Evolutionary conservation across 2,329 filamentous ascomycete species (phyloP).

Genomic region (Scleromitrula shiraiana): DNA sequence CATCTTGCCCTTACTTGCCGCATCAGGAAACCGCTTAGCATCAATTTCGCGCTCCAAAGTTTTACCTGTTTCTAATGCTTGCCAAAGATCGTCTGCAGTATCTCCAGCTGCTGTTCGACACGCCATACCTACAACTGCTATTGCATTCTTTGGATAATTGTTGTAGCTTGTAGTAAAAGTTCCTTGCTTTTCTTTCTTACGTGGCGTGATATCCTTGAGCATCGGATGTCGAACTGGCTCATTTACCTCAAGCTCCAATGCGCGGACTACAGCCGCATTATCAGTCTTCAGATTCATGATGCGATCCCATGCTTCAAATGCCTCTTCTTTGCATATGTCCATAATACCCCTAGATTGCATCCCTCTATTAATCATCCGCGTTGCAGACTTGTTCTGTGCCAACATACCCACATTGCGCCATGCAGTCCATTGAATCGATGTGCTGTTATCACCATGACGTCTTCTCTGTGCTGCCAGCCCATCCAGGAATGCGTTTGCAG

Average conservation of each 20-base stretch:
- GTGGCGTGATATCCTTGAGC: not conserved
- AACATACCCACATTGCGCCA: not conserved
- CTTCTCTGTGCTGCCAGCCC: not conserved
- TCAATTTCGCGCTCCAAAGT: conserved; percentile 57
- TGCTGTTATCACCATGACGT: not conserved
- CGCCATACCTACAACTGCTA: conserved; percentile 32
- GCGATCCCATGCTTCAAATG: not conserved
- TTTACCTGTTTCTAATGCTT: conserved; percentile 62
- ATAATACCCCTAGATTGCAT: not conserved
- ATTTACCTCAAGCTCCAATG: not conserved
- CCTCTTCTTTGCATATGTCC: not conserved
- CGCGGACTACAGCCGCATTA: not conserved
- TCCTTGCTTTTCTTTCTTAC: not conserved
- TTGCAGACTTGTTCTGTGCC: not conserved
- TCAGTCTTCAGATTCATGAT: not conserved
- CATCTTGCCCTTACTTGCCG: conserved; percentile 24
- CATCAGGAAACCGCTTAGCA: conserved; percentile 60
- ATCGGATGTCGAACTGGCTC: not conserved
- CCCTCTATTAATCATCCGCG: not conserved
- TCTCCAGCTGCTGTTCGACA: conserved; percentile 29
- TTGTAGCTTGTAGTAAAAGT: not conserved
- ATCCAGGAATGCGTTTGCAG: not conserved
- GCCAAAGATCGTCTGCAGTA: conserved; percentile 56
- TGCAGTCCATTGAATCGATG: not conserved
- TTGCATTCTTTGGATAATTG: conserved; percentile 5